Evolutionary conservation across 192 early-diverging fungal species (phyloP).

Genomic region (Haplosporangium gracile): DNA sequence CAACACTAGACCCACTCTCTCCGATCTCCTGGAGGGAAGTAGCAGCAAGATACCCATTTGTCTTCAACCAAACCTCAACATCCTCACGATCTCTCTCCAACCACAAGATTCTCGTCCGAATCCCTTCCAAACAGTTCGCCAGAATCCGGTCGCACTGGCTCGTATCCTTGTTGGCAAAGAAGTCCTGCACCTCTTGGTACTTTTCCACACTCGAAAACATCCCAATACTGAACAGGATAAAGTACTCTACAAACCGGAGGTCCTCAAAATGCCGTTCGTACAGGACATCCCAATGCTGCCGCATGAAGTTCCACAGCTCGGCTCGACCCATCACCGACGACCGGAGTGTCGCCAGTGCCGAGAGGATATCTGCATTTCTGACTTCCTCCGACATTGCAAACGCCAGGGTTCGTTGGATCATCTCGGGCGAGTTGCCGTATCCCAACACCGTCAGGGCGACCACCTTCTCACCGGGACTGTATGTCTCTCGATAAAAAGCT

Average conservation of each 20-base stretch:
- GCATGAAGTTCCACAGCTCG: conserved; percentile 78
- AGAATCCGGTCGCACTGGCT: conserved; percentile 63
- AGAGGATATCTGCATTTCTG: conserved; percentile 70
- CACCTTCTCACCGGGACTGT: conserved; percentile 66
- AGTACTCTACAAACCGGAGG: conserved; percentile 71
- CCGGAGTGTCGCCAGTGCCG: conserved; percentile 59
- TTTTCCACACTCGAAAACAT: conserved; percentile 62
- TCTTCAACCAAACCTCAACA: conserved; percentile 41
- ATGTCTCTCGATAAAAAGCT: conserved; percentile 59
- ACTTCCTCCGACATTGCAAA: conserved; percentile 70
- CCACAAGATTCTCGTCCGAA: conserved; percentile 64
- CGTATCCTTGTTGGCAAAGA: conserved; percentile 66
- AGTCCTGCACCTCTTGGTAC: conserved; percentile 66
- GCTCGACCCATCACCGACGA: conserved; percentile 62
- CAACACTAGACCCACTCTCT: not conserved
- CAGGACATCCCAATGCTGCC: conserved; percentile 67
- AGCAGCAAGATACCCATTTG: conserved; percentile 30
- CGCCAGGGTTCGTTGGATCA: conserved; percentile 62
- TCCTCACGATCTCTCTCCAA: conserved; percentile 39
- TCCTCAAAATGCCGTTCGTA: conserved; percentile 68
- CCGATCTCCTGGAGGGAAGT: not conserved
- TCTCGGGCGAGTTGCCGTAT: conserved; percentile 59
- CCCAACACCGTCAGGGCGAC: conserved; percentile 73
- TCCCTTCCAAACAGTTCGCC: conserved; percentile 71
- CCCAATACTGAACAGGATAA: conserved; percentile 61